Evolutionary conservation across 2,329 filamentous ascomycete genomes (phyloP), one percentile per base, ranked within the genome.

Genomic region (Didymella exigua): DNA sequence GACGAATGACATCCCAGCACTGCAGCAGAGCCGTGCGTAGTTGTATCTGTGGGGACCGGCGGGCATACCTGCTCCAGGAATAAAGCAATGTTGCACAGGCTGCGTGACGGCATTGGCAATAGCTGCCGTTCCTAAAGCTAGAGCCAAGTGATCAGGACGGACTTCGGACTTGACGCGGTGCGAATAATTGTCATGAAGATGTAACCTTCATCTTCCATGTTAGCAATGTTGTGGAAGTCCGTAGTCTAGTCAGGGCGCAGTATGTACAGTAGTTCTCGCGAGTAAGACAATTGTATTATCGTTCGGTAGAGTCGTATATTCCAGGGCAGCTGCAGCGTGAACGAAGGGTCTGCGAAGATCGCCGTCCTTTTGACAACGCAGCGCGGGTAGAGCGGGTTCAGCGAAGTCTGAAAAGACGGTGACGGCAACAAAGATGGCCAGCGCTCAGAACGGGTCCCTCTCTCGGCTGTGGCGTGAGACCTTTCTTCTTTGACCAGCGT

Each of bases 321-420:
- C 46, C 46, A 50, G 42, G 34, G 24, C 36, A 19, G 31, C n/a
- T 18, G 46, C 41, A 37, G 1, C 16, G 18, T 26, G 37, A 43
- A 44, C 30, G 31, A 47, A 48, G 54, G 48, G 54, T 48, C 43
- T 48, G 26, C 42, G 37, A 56, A 16, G 54, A 56, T 56, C 48
- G 47, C 38, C 54, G 43, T 34, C 23, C 4, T 33, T 31, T 34
- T 48, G 47, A 51, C 47, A 51, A 21, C 42, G 37, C 34, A 56
- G 48, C 36, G 52, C 48, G 53, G 52, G 33, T 45, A 49, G 34
- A 56, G 48, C 53, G 47, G 53, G 52, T 55, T 50, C 41, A 55
- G 46, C 33, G 51, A 55, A 55, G 49, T 49, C 49, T 34, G 41
- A 55, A 56, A 51, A 56, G 53, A 51, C 53, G 53, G 53, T 56